These are phyloP conservation scores for Wallacemonas sp. DNA, from an alignment of 208 protist genomes.

Conservation along the genomic window DNA sequence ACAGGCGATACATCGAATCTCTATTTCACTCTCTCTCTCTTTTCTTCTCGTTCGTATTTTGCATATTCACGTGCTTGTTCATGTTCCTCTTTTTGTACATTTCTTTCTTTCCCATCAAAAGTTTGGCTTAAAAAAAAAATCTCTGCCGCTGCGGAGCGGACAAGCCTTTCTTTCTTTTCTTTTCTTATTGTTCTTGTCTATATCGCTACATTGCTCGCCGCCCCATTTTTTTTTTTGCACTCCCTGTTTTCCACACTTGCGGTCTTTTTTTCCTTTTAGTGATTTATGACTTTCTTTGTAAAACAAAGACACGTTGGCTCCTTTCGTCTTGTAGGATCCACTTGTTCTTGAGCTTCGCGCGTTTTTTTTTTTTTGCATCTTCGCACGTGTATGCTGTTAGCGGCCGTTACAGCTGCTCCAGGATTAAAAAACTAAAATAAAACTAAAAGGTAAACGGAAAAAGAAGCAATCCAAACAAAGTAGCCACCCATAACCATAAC, in stretches of 20 bases:
- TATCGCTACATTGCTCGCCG: too few species aligned
- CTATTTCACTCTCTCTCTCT: slow-evolving; percentile 15
- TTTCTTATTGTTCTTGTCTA: slow-evolving; percentile 16
- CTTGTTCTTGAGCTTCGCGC: too few species aligned
- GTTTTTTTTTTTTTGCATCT: too few species aligned
- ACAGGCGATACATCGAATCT: neutral
- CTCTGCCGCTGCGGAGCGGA: neutral
- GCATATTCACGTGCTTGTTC: slow-evolving; percentile 1
- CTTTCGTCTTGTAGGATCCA: too few species aligned
- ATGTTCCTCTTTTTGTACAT: neutral
- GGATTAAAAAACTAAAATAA: slow-evolving; percentile 1
- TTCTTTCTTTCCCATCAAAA: slow-evolving; percentile 12
- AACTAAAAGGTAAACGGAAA: slow-evolving; percentile 6
- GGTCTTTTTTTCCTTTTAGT: slow-evolving; percentile 20
- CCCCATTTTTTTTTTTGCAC: neutral
- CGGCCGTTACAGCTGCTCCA: neutral
- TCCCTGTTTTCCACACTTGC: too few species aligned
- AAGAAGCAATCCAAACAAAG: slow-evolving; percentile 11
- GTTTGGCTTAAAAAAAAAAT: slow-evolving; percentile 6
- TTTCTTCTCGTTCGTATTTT: slow-evolving; percentile 15
- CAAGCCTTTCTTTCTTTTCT: slow-evolving; percentile 11
- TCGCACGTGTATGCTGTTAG: too few species aligned
- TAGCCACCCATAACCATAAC: too few species aligned
- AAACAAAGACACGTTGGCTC: too few species aligned
- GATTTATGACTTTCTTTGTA: too few species aligned